Evolutionary conservation across 2,329 filamentous ascomycete species (phyloP).

Genomic region (Microsporum audouinii): DNA sequence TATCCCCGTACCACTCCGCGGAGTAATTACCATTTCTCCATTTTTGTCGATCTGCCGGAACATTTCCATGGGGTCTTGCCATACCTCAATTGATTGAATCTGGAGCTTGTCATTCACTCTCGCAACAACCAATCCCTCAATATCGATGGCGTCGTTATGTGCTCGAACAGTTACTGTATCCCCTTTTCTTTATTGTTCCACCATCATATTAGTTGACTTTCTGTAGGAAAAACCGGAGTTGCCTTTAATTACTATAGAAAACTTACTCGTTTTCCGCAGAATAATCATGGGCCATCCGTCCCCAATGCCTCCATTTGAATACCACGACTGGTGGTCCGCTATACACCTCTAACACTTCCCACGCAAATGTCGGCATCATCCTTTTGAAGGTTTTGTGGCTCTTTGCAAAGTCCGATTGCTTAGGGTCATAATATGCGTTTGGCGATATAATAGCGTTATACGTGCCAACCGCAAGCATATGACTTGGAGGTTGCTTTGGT

Average conservation of each 20-base stretch:
- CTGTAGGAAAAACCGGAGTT: background rate
- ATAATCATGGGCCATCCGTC: constrained; percentile 55
- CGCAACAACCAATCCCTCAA: constrained; percentile 52
- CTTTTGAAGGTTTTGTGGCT: constrained; percentile 61
- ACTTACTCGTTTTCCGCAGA: constrained; percentile 52
- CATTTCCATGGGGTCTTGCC: constrained; percentile 56
- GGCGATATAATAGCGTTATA: constrained; percentile 57
- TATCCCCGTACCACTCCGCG: background rate
- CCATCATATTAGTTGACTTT: background rate
- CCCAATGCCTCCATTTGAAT: constrained; percentile 60
- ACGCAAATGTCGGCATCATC: constrained; percentile 63
- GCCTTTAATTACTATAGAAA: no score
- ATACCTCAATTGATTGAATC: constrained; percentile 49
- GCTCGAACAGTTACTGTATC: constrained; percentile 53
- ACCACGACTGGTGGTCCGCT: constrained; percentile 51
- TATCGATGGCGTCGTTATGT: constrained; percentile 50
- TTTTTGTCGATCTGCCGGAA: constrained; percentile 51
- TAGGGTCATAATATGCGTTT: constrained; percentile 54
- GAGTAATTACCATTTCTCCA: constrained; percentile 20
- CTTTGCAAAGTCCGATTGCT: constrained; percentile 48
- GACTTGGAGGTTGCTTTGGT: constrained; percentile 44
- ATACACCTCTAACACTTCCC: constrained; percentile 59
- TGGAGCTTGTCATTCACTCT: constrained; percentile 50
- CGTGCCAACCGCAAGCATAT: constrained; percentile 57
- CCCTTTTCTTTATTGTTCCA: constrained; percentile 38